Evolutionary conservation across 371 early-diverging fungal genomes (phyloP).

Genomic region (Mortierella sp.): DNA sequence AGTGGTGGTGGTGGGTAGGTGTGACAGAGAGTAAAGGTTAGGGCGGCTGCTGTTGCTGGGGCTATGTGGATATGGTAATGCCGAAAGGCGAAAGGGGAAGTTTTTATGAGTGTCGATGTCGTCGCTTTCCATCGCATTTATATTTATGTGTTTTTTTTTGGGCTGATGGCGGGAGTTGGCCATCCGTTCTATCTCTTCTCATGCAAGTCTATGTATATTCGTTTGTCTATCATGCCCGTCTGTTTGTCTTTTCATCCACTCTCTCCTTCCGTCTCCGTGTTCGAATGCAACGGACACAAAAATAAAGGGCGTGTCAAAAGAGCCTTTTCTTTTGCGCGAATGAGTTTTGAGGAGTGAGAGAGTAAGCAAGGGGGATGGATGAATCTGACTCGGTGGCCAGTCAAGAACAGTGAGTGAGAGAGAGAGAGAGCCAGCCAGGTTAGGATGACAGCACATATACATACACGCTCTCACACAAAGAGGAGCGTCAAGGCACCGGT

Average conservation of each 20-base stretch:
- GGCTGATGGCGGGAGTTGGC: background rate
- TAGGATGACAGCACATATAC: background rate
- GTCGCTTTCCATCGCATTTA: background rate
- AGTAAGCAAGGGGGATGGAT: background rate
- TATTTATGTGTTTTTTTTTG: background rate
- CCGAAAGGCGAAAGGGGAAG: background rate
- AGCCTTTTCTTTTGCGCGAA: background rate
- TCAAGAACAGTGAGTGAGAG: background rate
- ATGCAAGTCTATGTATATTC: background rate
- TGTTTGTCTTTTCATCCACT: background rate
- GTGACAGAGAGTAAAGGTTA: too few relatives aligned
- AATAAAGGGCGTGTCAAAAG: conserved; percentile 7
- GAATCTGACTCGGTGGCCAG: background rate
- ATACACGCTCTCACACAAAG: background rate
- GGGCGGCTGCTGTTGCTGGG: background rate
- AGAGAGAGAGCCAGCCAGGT: background rate
- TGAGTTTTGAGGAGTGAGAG: background rate
- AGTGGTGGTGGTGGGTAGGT: background rate
- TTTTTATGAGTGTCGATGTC: background rate
- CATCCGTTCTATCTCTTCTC: background rate
- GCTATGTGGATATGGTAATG: background rate
- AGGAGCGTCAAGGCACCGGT: background rate
- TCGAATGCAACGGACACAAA: background rate
- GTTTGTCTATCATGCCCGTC: background rate
- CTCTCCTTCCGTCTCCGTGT: background rate